Evolutionary conservation across 306 rosid genomes (phyloP), one percentile per base, ranked within the genome.

Genomic region (Styphnolobium japonicum): DNA sequence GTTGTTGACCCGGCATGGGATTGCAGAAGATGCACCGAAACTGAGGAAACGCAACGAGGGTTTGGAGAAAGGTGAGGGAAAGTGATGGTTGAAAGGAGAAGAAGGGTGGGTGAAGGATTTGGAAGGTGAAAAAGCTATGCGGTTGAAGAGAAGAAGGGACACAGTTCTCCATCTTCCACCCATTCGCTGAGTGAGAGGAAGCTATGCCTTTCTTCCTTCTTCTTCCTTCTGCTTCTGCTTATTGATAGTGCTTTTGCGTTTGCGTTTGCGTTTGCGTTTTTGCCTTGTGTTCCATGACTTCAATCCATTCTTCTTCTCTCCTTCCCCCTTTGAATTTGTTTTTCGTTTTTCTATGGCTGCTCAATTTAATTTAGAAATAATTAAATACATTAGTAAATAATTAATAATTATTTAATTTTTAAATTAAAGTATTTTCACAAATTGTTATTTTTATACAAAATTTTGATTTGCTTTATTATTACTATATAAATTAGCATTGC

Each of bases 81-180:
- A 55, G 56, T 56, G 67, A 55, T 67, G 79, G 15, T 55, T 77
- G 10, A 46, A 67, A 25, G 82, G 61, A 15, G 12, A 46, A 64
- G 11, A 48, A 46, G 73, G 53, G 51, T 31, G 48, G 2, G 43
- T 2, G 7, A 81, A 58, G 37, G 85, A 82, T 66, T 83, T 86
- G 73, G 83, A 86, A 1, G 80, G 51, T 8, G 75, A 4, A 76
- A 69, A 27, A 21, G 75, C 49, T 74, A 86, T 40, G 74, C 58
- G 88, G 82, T 71, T 83, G 73, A 75, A 75, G 67, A 92, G 84
- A 78, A 92, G 84, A 78, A 79, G 86, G 48, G 90, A 86, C 4
- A 82, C 85, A 75, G 89, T 80, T 85, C 92, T 90, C 97, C 96
- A 92, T 86, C 94, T 86, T 83, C 97, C 87, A 58, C 86, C 93